Evolutionary conservation across 306 rosid genomes (phyloP).

Genomic region (Biancaea sappan): DNA sequence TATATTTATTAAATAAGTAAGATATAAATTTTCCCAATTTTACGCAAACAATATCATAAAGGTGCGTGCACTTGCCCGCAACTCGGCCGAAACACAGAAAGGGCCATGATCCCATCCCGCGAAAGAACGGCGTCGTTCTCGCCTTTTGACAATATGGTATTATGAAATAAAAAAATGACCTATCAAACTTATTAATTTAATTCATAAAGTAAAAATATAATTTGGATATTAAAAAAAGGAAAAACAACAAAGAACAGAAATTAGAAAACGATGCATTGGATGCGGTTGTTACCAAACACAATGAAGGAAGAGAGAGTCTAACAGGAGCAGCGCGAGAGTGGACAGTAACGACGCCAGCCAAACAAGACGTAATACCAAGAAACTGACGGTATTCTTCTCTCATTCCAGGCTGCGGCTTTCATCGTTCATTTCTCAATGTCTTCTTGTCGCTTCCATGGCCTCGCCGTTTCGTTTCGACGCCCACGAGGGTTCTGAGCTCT

Average conservation of each 20-base stretch:
- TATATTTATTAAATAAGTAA: no score
- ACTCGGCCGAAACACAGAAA: no score
- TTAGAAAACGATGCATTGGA: neutral
- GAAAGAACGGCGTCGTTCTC: slow-evolving; percentile 13
- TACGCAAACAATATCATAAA: neutral
- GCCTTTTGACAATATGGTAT: neutral
- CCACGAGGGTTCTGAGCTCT: slow-evolving; percentile 18
- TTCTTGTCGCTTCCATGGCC: neutral
- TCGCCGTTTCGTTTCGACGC: slow-evolving; percentile 19
- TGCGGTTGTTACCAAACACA: slow-evolving; percentile 7
- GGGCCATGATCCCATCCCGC: neutral
- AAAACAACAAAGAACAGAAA: neutral
- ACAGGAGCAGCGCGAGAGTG: neutral
- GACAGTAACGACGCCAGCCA: slow-evolving; percentile 17
- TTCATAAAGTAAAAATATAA: no score
- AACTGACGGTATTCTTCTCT: slow-evolving; percentile 13
- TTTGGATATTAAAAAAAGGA: no score
- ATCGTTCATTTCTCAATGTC: neutral
- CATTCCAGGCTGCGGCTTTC: slow-evolving; percentile 18
- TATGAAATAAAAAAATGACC: neutral
- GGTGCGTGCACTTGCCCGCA: slow-evolving; percentile 2
- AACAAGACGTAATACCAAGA: neutral
- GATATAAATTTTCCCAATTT: slow-evolving; percentile 14
- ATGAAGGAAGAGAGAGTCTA: neutral
- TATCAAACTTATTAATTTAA: no score